These are phyloP conservation scores for Aquilaria agallochum DNA, from an alignment of 441 rosid genomes.

Conservation along the genomic window DNA sequence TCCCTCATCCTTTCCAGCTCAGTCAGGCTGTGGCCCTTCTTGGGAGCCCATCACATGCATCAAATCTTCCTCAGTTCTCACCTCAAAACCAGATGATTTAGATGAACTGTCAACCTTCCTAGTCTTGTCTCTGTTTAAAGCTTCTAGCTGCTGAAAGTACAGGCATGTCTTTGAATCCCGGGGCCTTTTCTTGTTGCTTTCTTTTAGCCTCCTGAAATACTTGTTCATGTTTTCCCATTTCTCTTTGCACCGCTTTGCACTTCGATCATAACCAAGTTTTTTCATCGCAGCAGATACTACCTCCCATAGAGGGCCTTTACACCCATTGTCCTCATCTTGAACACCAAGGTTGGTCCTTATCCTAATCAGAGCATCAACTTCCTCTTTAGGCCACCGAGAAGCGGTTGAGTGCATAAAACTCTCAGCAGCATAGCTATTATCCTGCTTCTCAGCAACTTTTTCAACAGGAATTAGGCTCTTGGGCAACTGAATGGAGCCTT, in stretches of 20 bases:
- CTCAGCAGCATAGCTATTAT: constrained; percentile 21
- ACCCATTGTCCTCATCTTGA: constrained; percentile 43
- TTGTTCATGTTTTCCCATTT: constrained; percentile 83
- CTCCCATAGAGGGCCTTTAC: constrained; percentile 75
- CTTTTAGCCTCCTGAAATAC: constrained; percentile 69
- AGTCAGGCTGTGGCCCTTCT: constrained; percentile 28
- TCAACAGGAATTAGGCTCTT: constrained; percentile 21
- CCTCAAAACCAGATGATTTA: constrained; percentile 22
- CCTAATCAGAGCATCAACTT: constrained; percentile 54
- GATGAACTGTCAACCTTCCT: constrained; percentile 23
- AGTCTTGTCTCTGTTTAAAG: constrained; percentile 40
- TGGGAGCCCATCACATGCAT: constrained; percentile 45
- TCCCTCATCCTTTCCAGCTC: constrained; percentile 29
- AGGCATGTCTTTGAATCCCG: constrained; percentile 67
- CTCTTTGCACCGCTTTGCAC: constrained; percentile 69
- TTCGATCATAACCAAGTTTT: constrained; percentile 50
- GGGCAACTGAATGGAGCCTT: constrained; percentile 21
- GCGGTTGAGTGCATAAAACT: constrained; percentile 30
- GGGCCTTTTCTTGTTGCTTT: constrained; percentile 51
- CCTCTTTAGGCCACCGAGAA: constrained; percentile 71
- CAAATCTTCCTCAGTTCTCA: constrained; percentile 57
- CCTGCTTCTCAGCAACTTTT: constrained; percentile 25
- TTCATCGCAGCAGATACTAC: constrained; percentile 54
- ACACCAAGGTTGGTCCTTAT: constrained; percentile 39
- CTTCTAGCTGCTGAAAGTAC: constrained; percentile 59